phyloP scores from a whole-genome alignment of 78 protist genomes.

The Diacronema lutheri region DNA sequence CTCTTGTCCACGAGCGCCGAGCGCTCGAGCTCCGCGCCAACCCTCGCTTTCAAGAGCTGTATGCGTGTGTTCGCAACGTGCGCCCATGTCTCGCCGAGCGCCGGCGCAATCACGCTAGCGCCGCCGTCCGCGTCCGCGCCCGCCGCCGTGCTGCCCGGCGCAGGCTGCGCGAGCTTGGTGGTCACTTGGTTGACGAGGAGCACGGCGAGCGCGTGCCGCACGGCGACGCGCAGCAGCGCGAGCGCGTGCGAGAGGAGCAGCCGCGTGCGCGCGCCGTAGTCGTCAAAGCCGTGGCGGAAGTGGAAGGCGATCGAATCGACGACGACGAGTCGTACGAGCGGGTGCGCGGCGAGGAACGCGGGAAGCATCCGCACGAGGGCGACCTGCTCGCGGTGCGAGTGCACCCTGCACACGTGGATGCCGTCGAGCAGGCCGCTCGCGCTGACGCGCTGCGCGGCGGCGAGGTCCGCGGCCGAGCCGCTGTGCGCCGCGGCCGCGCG shows the following conservation, averaged over 20 bases:
- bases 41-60: too few species aligned
- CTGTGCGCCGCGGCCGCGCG: too few species aligned
- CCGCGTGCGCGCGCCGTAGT: background rate
- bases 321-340: conserved; percentile 28
- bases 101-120: background rate
- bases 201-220: background rate
- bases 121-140: background rate
- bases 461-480: background rate
- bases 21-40: too few species aligned
- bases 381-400: conserved; percentile 24
- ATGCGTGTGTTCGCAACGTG: too few species aligned
- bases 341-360: background rate
- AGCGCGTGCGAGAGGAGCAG: background rate
- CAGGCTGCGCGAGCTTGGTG: background rate
- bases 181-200: conserved; percentile 28
- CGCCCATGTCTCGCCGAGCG: conserved; percentile 19
- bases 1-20: too few species aligned
- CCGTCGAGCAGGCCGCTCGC: background rate
- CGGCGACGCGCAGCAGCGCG: background rate
- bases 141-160: background rate
- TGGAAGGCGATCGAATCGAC: conserved; percentile 58
- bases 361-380: background rate
- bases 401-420: conserved; percentile 25
- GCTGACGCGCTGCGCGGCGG: background rate
- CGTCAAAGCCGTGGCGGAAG: conserved; percentile 26